Evolutionary conservation across 352 stramenopile species (phyloP).

Genomic region (Pythium utonaiense): DNA sequence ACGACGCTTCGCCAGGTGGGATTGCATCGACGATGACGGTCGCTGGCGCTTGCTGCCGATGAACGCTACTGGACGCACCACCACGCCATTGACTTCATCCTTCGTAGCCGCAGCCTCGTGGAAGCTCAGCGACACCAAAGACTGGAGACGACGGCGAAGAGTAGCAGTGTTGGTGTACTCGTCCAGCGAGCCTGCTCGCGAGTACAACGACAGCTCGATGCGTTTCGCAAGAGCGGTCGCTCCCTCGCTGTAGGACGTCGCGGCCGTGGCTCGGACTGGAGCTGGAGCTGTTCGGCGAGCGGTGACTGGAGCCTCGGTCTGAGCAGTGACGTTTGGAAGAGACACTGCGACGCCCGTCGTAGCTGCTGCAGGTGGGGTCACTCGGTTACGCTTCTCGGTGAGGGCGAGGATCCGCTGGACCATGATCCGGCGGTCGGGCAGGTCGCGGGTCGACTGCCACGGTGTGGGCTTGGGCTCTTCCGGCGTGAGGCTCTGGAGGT

Average conservation of each 20-base stretch:
- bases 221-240: constrained; percentile 51
- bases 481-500: not conserved
- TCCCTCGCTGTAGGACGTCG: constrained; percentile 26
- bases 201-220: constrained; percentile 75
- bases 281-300: not conserved
- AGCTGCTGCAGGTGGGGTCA: not conserved
- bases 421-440: constrained; percentile 62
- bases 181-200: constrained; percentile 50
- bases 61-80: not conserved
- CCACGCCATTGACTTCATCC: constrained; percentile 4
- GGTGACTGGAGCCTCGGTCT: not conserved
- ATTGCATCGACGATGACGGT: not conserved
- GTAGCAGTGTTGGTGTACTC: constrained; percentile 74
- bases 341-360: not conserved
- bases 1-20: constrained; percentile 33
- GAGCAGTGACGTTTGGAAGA: not conserved
- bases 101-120: constrained; percentile 50
- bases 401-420: constrained; percentile 71
- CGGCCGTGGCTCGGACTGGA: not conserved
- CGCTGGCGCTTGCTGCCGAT: constrained; percentile 2
- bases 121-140: constrained; percentile 61
- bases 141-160: constrained; percentile 64
- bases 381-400: constrained; percentile 30
- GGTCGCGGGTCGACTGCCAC: constrained; percentile 60
- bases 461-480: constrained; percentile 21